These are phyloP conservation scores for Aspergillus egyptiacus DNA, from an alignment of 495 filamentous ascomycete genomes.

Conservation along the genomic window DNA sequence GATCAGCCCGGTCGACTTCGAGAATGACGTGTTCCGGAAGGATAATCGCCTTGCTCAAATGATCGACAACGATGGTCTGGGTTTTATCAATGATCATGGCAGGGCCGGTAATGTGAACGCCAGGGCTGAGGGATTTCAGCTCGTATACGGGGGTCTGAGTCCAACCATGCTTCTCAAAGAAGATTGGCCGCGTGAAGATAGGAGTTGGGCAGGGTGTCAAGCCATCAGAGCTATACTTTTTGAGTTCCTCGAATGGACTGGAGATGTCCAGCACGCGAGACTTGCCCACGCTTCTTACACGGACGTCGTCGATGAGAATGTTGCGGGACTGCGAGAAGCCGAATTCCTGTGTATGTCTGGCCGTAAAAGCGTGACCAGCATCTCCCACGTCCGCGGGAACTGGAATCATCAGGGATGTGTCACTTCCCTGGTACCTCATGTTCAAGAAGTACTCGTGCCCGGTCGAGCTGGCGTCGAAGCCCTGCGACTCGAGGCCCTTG, in stretches of 20 bases:
- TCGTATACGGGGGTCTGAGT: conserved; percentile 72
- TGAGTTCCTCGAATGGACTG: conserved; percentile 47
- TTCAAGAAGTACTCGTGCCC: conserved; percentile 43
- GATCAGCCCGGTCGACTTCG: conserved; percentile 59
- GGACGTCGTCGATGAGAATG: conserved; percentile 88
- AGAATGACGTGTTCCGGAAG: conserved; percentile 67
- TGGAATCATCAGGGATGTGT: conserved; percentile 47
- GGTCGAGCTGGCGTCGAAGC: conserved; percentile 30
- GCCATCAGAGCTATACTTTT: conserved; percentile 44
- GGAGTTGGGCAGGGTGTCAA: conserved; percentile 9
- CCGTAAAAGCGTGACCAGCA: conserved; percentile 76
- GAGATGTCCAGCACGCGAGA: conserved; percentile 36
- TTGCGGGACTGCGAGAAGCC: conserved; percentile 87
- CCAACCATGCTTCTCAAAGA: conserved; percentile 56
- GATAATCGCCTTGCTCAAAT: conserved; percentile 47
- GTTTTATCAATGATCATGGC: conserved; percentile 89
- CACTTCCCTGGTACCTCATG: conserved; percentile 45
- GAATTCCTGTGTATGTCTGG: conserved; percentile 89
- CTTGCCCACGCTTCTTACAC: conserved; percentile 80
- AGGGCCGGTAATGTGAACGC: conserved; percentile 68
- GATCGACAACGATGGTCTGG: conserved; percentile 87
- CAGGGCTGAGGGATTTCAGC: conserved; percentile 61
- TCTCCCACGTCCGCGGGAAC: conserved; percentile 52
- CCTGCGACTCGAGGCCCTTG: conserved; percentile 24
- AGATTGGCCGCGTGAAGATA: conserved; percentile 21